These are phyloP conservation scores for Raddia guianensis DNA, from an alignment of 176 grass and related monocot species.

Conservation along the genomic window DNA sequence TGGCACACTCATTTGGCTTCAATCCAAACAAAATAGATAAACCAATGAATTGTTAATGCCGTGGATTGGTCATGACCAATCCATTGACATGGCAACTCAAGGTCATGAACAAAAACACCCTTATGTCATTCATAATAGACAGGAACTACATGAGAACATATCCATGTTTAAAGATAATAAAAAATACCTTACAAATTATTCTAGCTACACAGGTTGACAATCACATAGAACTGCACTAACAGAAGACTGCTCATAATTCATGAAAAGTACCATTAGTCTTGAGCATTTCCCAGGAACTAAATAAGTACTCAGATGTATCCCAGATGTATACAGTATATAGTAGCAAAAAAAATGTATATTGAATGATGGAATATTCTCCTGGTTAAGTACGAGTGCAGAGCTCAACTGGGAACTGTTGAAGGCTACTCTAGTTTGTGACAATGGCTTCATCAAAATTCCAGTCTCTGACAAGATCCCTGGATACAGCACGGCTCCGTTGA, in stretches of 20 bases:
- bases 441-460: constrained; percentile 90
- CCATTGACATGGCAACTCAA: too few relatives aligned
- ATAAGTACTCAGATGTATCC: constrained; percentile 16
- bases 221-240: constrained; percentile 19
- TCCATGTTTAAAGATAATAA: constrained; percentile 16
- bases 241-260: constrained; percentile 10
- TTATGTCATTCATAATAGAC: constrained; percentile 32
- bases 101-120: too few relatives aligned
- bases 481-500: constrained; percentile 80
- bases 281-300: constrained; percentile 28
- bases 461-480: constrained; percentile 86
- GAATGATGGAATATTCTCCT: constrained; percentile 38
- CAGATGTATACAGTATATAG: constrained; percentile 11
- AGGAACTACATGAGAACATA: constrained; percentile 22
- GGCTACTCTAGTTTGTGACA: constrained; percentile 49
- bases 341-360: constrained; percentile 50
- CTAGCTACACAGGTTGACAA: constrained; percentile 18
- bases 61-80: too few relatives aligned
- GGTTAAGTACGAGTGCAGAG: constrained; percentile 32
- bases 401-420: constrained; percentile 16
- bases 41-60: too few relatives aligned
- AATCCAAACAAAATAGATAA: too few relatives aligned
- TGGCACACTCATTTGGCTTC: too few relatives aligned
- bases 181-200: constrained; percentile 24
- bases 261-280: constrained; percentile 10